Conservation (phyloP, 345 rosid genomes). For the Ceriops zippeliana region DNA sequence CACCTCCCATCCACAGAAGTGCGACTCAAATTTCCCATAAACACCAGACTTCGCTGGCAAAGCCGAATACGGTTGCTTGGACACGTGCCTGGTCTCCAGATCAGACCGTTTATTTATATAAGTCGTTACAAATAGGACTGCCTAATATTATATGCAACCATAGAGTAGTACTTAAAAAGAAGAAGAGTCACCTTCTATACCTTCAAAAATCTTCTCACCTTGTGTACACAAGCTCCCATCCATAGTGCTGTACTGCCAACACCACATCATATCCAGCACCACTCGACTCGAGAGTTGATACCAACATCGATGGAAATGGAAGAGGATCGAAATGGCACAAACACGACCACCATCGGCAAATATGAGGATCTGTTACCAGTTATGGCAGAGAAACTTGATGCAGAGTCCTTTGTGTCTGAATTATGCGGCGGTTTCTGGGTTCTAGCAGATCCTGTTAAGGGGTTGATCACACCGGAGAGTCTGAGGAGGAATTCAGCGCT, state of each 20-base stretch:
- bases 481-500: constrained; percentile 58
- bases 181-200: background rate
- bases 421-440: constrained; percentile 77
- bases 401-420: constrained; percentile 69
- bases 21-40: background rate
- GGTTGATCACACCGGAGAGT: constrained; percentile 65
- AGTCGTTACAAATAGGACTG: background rate
- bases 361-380: constrained; percentile 71
- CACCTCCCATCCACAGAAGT: background rate
- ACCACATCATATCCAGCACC: background rate
- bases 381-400: constrained; percentile 90
- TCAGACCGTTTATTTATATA: constrained; percentile 2
- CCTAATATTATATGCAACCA: constrained; percentile 1
- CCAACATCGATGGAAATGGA: constrained; percentile 21
- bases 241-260: background rate
- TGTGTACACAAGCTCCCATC: background rate
- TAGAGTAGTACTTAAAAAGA: background rate
- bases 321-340: constrained; percentile 3
- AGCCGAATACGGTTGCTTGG: background rate
- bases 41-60: background rate
- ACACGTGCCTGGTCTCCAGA: background rate
- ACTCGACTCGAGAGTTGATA: background rate
- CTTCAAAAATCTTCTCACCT: background rate
- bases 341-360: constrained; percentile 19
- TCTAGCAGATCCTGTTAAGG: constrained; percentile 54